Evolutionary conservation across 1,284 basidiomycete species (phyloP).

Genomic region (Irpex sp.): DNA sequence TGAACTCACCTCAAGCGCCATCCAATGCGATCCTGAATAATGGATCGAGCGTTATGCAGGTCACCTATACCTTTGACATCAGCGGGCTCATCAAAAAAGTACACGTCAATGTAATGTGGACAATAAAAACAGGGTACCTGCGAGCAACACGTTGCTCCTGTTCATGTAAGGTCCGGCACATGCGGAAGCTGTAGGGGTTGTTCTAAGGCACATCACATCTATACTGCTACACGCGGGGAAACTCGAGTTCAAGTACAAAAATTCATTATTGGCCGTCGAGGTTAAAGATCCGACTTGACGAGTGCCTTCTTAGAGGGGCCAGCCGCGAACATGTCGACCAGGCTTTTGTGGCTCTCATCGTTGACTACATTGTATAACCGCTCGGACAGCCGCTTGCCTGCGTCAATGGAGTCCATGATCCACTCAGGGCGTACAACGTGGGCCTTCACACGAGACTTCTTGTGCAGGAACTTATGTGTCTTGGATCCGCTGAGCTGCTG

Average conservation of each 20-base stretch:
- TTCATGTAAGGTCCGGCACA: not conserved
- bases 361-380: slow-evolving; percentile 48
- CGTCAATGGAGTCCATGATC: slow-evolving; percentile 60
- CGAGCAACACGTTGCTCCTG: not conserved
- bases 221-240: not conserved
- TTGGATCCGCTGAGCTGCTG: slow-evolving; percentile 62
- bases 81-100: not conserved
- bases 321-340: slow-evolving; percentile 24
- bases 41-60: not conserved
- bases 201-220: not conserved
- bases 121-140: not conserved
- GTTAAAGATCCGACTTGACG: not conserved
- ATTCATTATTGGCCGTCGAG: not conserved
- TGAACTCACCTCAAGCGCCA: no score
- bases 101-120: not conserved
- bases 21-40: not conserved
- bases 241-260: not conserved
- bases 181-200: not conserved
- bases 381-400: slow-evolving; percentile 55
- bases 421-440: slow-evolving; percentile 70
- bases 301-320: slow-evolving; percentile 10
- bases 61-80: not conserved
- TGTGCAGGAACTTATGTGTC: slow-evolving; percentile 53
- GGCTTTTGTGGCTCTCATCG: slow-evolving; percentile 27
- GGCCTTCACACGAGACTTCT: slow-evolving; percentile 39